Conservation (phyloP, 2,329 filamentous ascomycete genomes). For the Alternaria novae-zelandiae region DNA sequence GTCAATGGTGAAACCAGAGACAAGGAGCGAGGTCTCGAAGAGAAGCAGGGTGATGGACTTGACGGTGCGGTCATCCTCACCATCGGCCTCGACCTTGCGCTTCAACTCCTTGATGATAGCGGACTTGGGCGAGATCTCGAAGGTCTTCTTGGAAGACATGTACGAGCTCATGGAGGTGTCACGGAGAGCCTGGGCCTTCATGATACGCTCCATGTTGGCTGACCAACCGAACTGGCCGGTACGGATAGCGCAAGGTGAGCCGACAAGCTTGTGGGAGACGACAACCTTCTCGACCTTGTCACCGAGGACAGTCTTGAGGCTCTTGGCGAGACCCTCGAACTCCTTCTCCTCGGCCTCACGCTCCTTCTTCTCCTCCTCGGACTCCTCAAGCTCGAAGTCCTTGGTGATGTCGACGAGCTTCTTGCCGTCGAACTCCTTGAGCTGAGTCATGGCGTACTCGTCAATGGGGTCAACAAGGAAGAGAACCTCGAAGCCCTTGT, state of each 20-base stretch:
- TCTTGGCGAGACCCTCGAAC: constrained; percentile 92
- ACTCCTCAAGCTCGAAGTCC: constrained; percentile 99
- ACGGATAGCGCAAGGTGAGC: constrained; percentile 96
- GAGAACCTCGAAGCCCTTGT: constrained; percentile 99
- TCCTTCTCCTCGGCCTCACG: constrained; percentile 99
- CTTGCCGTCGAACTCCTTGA: constrained; percentile 99
- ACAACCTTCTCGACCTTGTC: constrained; percentile 99
- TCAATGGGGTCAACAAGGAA: constrained; percentile 99
- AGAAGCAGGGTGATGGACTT: constrained; percentile 99
- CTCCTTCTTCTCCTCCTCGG: constrained; percentile 96
- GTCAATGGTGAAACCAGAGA: constrained; percentile 99
- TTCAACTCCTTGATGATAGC: constrained; percentile 98
- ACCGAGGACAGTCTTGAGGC: constrained; percentile 97
- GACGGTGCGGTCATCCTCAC: constrained; percentile 98
- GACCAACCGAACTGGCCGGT: constrained; percentile 99
- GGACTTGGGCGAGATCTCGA: constrained; percentile 99
- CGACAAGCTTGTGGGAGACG: constrained; percentile 95
- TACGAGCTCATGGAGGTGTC: constrained; percentile 99
- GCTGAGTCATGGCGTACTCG: constrained; percentile 98
- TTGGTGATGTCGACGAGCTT: constrained; percentile 99
- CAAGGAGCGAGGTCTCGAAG: constrained; percentile 97
- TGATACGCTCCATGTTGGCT: constrained; percentile 99
- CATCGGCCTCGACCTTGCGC: constrained; percentile 97
- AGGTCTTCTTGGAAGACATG: constrained; percentile 99
- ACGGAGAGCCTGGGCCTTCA: constrained; percentile 99